Evolutionary conservation across 768 basidiomycete species (phyloP).

Genomic region (Hygrophorus russula): DNA sequence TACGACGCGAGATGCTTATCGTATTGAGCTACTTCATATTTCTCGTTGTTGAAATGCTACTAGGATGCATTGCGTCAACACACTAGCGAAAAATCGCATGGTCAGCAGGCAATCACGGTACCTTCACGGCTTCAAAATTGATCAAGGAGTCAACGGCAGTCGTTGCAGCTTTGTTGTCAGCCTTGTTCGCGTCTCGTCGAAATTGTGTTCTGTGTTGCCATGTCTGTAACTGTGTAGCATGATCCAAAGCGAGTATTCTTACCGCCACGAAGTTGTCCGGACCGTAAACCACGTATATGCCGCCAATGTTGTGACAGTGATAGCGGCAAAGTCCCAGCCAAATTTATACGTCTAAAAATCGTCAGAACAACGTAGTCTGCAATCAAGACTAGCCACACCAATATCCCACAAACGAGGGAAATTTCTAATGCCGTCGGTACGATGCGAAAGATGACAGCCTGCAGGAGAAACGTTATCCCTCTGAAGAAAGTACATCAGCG

Average conservation of each 20-base stretch:
- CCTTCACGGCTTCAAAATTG: slow-evolving; percentile 99
- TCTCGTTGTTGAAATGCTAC: slow-evolving; percentile 97
- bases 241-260: slow-evolving; percentile 7
- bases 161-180: slow-evolving; percentile 93
- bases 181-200: slow-evolving; percentile 88
- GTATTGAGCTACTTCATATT: slow-evolving; percentile 83
- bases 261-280: slow-evolving; percentile 94
- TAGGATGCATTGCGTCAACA: slow-evolving; percentile 6
- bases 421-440: slow-evolving; percentile 95
- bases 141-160: slow-evolving; percentile 92
- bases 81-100: background rate
- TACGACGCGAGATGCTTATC: slow-evolving; percentile 81
- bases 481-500: slow-evolving; percentile 25
- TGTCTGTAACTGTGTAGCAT: background rate
- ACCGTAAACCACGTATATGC: slow-evolving; percentile 98
- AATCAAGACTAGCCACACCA: slow-evolving; percentile 42
- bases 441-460: slow-evolving; percentile 89
- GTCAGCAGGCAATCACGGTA: slow-evolving; percentile 17
- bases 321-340: slow-evolving; percentile 93
- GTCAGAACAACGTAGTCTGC: background rate
- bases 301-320: slow-evolving; percentile 75
- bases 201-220: slow-evolving; percentile 62
- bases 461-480: slow-evolving; percentile 92
- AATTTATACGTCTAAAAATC: slow-evolving; percentile 81
- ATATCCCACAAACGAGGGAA: slow-evolving; percentile 91